Percentiles rank a stretch among this genome's conserved stretches.
Conservation (phyloP, 2,329 filamentous ascomycete genomes). For the Arthrinium phaeospermum region DNA sequence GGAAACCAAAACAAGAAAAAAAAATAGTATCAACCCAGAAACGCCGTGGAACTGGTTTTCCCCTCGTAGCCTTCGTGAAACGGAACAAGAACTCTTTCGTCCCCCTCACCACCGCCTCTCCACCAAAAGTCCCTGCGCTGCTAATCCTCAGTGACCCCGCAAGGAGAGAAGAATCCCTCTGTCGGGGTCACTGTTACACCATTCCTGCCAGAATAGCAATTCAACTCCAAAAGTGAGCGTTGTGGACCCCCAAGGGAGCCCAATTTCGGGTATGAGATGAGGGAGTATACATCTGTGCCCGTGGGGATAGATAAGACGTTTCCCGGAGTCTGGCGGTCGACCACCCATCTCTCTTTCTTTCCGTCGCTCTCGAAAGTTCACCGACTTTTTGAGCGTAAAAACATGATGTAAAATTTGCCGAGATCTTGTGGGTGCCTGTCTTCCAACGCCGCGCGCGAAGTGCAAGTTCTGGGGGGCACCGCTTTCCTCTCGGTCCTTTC, state of each 20-base stretch:
- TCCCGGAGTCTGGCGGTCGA: background rate
- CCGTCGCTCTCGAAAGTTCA: background rate
- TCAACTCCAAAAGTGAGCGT: conserved; percentile 12
- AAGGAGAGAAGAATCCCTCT: background rate
- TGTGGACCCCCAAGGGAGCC: background rate
- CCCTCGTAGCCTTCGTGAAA: conserved; percentile 22
- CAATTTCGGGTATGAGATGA: background rate
- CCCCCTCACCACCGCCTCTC: background rate
- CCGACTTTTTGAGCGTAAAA: conserved; percentile 9
- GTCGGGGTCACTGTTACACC: background rate
- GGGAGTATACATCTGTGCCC: background rate
- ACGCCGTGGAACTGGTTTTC: conserved; percentile 24
- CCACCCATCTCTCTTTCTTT: conserved; percentile 13
- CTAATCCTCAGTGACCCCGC: background rate
- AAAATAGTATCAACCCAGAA: background rate
- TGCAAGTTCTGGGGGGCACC: background rate
- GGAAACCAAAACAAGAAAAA: background rate
- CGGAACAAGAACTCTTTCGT: background rate
- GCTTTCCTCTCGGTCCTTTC: background rate
- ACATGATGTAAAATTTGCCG: background rate
- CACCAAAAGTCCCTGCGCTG: background rate
- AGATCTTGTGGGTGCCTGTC: background rate
- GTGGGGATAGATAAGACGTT: background rate
- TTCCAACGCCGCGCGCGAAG: conserved; percentile 6
- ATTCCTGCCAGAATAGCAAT: background rate